These are phyloP conservation scores for Fusarium sp. DNA, from an alignment of 2,329 filamentous ascomycete species.

Conservation along the genomic window DNA sequence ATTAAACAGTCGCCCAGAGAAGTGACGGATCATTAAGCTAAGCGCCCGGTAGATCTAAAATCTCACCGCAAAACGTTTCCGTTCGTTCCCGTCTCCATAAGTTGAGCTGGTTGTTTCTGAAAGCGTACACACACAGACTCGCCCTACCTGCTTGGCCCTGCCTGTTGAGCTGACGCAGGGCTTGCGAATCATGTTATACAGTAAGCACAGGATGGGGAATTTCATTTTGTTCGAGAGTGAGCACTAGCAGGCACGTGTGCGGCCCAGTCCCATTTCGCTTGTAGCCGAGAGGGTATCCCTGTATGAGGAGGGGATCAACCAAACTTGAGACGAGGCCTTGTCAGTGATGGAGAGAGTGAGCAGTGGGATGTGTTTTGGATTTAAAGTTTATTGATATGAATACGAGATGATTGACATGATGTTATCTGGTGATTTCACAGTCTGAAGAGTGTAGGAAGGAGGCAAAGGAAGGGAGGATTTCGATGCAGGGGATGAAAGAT, in stretches of 20 bases:
- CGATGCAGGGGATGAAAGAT: constrained; percentile 2
- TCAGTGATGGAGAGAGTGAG: not conserved
- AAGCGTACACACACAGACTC: not conserved
- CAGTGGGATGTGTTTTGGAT: not conserved
- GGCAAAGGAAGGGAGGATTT: not conserved
- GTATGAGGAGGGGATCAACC: not conserved
- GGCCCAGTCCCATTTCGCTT: constrained; percentile 32
- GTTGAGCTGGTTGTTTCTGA: not conserved
- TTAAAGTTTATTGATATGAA: not conserved
- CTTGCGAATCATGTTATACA: not conserved
- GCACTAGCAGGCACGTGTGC: constrained; percentile 1
- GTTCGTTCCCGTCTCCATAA: not conserved
- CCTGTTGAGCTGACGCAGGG: not conserved
- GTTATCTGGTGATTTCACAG: not conserved
- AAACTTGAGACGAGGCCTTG: not conserved
- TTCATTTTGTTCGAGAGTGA: not conserved
- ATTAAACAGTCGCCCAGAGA: not conserved
- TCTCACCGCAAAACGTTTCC: not conserved
- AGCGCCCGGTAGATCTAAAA: not conserved
- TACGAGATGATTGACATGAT: not conserved
- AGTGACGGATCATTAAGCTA: constrained; percentile 4
- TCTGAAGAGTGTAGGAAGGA: not conserved
- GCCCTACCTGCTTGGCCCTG: not conserved
- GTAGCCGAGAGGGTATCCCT: constrained; percentile 22
- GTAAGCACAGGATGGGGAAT: not conserved